Percentiles rank a stretch among this genome's conserved stretches.
These are phyloP conservation scores for Eimeria necatrix DNA, from an alignment of 169 alveolate genomes.

Conservation along the genomic window DNA sequence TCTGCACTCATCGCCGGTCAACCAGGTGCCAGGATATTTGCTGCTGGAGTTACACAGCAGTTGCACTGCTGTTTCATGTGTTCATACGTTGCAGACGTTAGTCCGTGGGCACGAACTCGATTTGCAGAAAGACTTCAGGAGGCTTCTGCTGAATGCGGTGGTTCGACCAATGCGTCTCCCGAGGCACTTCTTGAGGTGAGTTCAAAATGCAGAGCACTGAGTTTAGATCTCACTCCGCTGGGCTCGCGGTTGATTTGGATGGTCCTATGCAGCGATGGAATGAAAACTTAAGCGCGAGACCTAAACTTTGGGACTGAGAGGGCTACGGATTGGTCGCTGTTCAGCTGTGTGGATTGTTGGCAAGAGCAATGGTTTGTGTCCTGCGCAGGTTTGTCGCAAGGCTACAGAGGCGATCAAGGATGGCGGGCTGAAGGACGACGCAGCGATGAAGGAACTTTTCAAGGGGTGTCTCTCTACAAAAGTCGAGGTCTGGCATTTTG, in stretches of 20 bases:
- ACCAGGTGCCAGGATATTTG: neutral
- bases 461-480: conserved; percentile 6
- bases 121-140: conserved; percentile 55
- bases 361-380: neutral
- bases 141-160: conserved; percentile 17
- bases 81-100: conserved; percentile 15
- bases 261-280: neutral
- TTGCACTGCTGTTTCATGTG: neutral
- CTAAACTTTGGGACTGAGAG: too few relatives aligned
- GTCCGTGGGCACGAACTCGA: conserved; percentile 66
- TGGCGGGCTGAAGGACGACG: neutral
- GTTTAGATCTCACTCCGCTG: neutral
- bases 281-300: too few relatives aligned
- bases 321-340: too few relatives aligned
- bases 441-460: neutral
- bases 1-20: neutral
- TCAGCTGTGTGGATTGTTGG: too few relatives aligned
- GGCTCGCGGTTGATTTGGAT: neutral
- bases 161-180: neutral
- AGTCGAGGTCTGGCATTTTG: conserved; percentile 21
- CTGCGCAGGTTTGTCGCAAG: neutral
- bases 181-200: conserved; percentile 20
- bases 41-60: neutral
- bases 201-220: neutral
- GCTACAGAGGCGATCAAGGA: neutral